phyloP scores from a whole-genome alignment of 1,139 yeast species.

The Trichomonascaceae sp. region DNA sequence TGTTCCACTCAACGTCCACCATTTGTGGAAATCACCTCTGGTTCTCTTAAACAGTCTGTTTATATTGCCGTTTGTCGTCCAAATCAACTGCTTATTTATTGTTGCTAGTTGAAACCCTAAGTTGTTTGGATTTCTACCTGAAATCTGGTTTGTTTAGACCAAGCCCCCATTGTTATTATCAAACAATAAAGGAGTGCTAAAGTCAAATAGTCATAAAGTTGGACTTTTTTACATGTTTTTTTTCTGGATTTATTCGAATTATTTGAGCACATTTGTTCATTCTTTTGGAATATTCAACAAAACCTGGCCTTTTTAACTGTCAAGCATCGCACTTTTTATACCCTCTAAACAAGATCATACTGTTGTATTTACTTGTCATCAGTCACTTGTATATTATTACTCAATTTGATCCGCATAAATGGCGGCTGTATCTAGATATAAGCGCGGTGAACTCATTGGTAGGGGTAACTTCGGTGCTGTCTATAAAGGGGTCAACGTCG shows the following conservation, averaged over 20 bases:
- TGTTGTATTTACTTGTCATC: background rate
- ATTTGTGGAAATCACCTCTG: background rate
- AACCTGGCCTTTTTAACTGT: background rate
- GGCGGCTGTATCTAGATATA: constrained; percentile 37
- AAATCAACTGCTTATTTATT: background rate
- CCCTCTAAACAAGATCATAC: background rate
- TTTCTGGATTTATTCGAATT: background rate
- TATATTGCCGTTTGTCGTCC: background rate
- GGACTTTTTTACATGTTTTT: background rate
- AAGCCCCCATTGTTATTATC: background rate
- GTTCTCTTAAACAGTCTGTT: background rate
- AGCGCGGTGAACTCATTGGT: constrained; percentile 86
- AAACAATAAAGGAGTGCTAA: background rate
- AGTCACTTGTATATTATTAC: background rate
- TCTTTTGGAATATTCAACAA: too few species aligned
- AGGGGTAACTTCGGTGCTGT: constrained; percentile 97
- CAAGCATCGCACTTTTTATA: background rate
- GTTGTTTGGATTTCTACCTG: background rate
- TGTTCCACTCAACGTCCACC: background rate
- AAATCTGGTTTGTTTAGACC: background rate
- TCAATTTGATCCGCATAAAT: background rate
- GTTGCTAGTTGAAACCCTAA: background rate
- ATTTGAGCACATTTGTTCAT: background rate
- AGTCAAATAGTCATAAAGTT: background rate
- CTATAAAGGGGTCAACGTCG: constrained; percentile 63